Evolutionary conservation across 805 yeast species (phyloP).

Genomic region (Zygoascus bituminiphila): DNA sequence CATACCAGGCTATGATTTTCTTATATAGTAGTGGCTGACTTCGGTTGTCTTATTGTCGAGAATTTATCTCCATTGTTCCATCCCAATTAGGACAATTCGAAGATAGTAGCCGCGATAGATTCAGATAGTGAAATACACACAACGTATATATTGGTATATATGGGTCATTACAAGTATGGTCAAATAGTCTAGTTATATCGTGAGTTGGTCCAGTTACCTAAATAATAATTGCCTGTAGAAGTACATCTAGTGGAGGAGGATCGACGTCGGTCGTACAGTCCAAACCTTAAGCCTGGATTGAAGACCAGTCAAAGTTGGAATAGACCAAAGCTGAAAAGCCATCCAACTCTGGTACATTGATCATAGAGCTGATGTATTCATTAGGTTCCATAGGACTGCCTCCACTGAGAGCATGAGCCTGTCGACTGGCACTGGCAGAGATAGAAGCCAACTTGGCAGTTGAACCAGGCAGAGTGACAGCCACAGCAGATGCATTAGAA

Average conservation of each 20-base stretch:
- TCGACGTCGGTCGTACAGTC: too few species aligned
- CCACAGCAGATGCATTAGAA: neutral
- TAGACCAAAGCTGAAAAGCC: conserved; percentile 87
- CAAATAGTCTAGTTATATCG: neutral
- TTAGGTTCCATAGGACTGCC: conserved; percentile 34
- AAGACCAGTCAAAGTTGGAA: conserved; percentile 49
- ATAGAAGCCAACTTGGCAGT: conserved; percentile 55
- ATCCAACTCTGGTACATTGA: conserved; percentile 55
- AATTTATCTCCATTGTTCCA: neutral
- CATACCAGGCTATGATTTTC: too few species aligned
- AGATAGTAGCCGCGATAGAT: neutral
- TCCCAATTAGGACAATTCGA: neutral
- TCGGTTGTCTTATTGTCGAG: too few species aligned
- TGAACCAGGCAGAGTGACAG: neutral
- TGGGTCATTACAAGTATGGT: neutral
- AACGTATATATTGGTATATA: too few species aligned
- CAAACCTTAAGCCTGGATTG: conserved; percentile 2
- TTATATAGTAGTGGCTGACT: too few species aligned
- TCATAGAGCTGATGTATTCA: conserved; percentile 40
- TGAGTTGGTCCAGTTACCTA: neutral
- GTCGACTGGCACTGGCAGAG: conserved; percentile 60
- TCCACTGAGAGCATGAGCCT: conserved; percentile 47
- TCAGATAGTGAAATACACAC: neutral
- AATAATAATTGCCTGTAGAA: too few species aligned
- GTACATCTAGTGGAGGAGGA: too few species aligned